Evolutionary conservation across 257 asterid species (phyloP).

Genomic region (Vinca minor): DNA sequence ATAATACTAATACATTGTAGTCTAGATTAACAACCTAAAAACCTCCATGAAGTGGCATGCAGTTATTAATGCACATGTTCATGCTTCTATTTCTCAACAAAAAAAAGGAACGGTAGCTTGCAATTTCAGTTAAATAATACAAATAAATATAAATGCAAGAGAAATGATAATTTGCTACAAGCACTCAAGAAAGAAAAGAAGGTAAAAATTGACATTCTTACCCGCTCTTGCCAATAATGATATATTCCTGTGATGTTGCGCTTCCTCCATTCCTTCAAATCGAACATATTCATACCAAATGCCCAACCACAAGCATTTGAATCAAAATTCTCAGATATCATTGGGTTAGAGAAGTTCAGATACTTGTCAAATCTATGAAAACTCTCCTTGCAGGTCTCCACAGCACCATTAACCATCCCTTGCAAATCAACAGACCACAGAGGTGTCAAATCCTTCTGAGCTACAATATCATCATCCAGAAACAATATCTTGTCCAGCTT

Average conservation of each 20-base stretch:
- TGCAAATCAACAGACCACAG: conserved; percentile 73
- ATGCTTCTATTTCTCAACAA: not conserved
- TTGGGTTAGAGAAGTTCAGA: conserved; percentile 82
- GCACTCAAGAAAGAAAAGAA: not conserved
- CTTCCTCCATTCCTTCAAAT: conserved; percentile 78
- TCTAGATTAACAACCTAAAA: not conserved
- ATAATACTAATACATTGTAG: not conserved
- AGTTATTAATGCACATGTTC: not conserved
- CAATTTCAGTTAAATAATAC: not conserved
- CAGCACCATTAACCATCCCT: conserved; percentile 96
- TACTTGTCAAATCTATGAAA: conserved; percentile 90
- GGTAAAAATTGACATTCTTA: conserved; percentile 21
- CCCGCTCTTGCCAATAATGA: conserved; percentile 85
- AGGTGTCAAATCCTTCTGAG: conserved; percentile 89
- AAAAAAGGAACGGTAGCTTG: not conserved
- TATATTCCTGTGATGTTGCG: conserved; percentile 88
- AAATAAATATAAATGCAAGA: not conserved
- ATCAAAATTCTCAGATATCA: conserved; percentile 70
- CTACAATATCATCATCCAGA: conserved; percentile 89
- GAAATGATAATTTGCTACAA: not conserved
- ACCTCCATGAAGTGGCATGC: not conserved
- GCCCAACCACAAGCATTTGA: conserved; percentile 97
- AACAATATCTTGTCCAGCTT: conserved; percentile 78
- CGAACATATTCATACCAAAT: conserved; percentile 87
- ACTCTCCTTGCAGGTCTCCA: conserved; percentile 94